phyloP scores from a whole-genome alignment of 2,329 filamentous ascomycete species.

The Celoporthe dispersa region DNA sequence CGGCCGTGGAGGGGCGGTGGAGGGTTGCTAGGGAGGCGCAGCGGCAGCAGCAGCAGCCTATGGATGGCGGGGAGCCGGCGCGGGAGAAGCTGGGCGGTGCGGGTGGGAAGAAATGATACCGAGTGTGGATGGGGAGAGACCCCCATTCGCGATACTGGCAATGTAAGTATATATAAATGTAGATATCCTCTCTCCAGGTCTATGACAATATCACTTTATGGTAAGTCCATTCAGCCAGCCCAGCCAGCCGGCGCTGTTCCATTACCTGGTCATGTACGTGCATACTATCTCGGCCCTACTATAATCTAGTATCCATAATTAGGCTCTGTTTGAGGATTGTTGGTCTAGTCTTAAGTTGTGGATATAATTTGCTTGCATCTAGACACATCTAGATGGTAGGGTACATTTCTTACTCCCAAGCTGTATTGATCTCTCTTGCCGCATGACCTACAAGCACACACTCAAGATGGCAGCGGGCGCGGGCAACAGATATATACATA shows the following conservation, averaged over 20 bases:
- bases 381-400: too few relatives aligned
- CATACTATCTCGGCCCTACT: background rate
- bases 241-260: background rate
- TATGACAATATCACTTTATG: background rate
- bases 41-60: background rate
- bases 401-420: too few relatives aligned
- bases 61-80: background rate
- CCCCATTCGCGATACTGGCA: background rate
- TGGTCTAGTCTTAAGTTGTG: too few relatives aligned
- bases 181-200: background rate
- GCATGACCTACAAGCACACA: too few relatives aligned
- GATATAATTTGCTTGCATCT: too few relatives aligned
- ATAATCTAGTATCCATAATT: background rate
- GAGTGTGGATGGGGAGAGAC: too few relatives aligned
- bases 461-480: too few relatives aligned
- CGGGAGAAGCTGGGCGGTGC: background rate
- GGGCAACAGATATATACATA: too few relatives aligned
- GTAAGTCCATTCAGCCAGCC: too few relatives aligned
- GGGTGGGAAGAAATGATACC: background rate
- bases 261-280: background rate
- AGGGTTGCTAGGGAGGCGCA: conserved; percentile 29
- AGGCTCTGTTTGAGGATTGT: too few relatives aligned
- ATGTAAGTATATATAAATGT: background rate
- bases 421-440: too few relatives aligned
- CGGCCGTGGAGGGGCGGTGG: conserved; percentile 40